Evolutionary conservation across 495 filamentous ascomycete species (phyloP), one percentile per base, ranked within the genome.

Genomic region (Lepidopterella palustris): DNA sequence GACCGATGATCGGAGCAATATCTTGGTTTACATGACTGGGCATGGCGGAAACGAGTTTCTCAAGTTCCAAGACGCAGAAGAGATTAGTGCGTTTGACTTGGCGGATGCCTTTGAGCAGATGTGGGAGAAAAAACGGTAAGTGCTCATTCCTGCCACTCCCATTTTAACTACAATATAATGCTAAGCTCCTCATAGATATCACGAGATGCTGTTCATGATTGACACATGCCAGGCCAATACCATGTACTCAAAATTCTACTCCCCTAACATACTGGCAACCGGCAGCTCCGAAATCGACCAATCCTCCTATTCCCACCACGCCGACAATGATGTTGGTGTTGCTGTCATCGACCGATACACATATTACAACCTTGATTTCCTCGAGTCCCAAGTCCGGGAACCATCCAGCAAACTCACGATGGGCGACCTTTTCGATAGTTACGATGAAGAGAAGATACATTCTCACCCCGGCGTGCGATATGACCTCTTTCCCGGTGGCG

Each of bases 151-250:
- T 24, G 0, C 42, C 0, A 11, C 18, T 35, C 25, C 15, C 39
- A n/a, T 23, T 15, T 9, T 32, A 11, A 25, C 25, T 18, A 20
- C 20, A 2, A 20, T 25, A 18, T 47, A 50, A 48, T n/a, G 15
- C 10, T n/a, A 63, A 15, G 23, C 18, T 45, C 5, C 18, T 9
- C 23, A 23, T 53, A 86, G 83, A 68, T 90, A 90, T 70, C 89
- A 97, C 66, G 93, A 98, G 72, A 82, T 98, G 63, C 82, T 98
- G 57, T 98, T 98, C 78, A 98, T 98, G 93, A 97, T 98, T 75
- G 93, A 98, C 74, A 98, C 93, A 0, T 98, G 93, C 74, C 93
- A 98, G 76, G 93, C 93, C 35, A 98, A 98, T 67, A 98, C 93
- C 11, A 96, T 98, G 89, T 98, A 95, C 77, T 90, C 83, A 69